Conservation (phyloP, 2,329 filamentous ascomycete genomes). For the Microsporum ferrugineum region DNA sequence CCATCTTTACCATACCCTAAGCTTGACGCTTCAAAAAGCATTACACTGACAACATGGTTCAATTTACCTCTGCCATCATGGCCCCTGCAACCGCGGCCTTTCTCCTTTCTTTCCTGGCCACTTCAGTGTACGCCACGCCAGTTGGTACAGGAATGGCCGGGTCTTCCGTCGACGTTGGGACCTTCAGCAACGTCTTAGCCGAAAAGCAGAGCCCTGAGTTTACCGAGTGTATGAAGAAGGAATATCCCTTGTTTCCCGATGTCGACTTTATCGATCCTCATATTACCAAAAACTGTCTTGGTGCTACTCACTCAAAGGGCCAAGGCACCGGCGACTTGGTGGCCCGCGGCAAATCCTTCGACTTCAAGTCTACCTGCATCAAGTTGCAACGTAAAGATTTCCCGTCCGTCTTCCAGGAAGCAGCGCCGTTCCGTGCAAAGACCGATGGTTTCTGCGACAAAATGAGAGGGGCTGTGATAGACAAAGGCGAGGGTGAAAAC, state of each 20-base stretch:
- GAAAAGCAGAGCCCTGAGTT: not conserved
- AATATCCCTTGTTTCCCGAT: not conserved
- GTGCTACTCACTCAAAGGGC: not conserved
- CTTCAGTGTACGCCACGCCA: not conserved
- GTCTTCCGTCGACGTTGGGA: not conserved
- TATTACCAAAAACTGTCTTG: not conserved
- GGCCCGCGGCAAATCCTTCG: not conserved
- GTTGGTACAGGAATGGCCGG: not conserved
- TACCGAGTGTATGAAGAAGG: slow-evolving; percentile 1
- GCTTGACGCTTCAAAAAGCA: not conserved
- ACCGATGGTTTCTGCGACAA: not conserved
- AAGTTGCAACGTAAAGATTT: not conserved
- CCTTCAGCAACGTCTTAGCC: not conserved
- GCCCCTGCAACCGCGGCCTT: not conserved
- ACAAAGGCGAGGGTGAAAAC: not conserved
- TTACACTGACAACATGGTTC: not conserved
- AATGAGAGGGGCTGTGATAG: not conserved
- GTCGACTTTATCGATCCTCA: not conserved
- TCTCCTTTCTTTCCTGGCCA: not conserved
- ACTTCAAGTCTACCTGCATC: not conserved
- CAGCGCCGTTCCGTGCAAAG: not conserved
- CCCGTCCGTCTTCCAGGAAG: slow-evolving; percentile 1
- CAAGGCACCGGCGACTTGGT: not conserved
- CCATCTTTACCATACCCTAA: not conserved
- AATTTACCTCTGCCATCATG: not conserved